Evolutionary conservation across 208 protist genomes (phyloP), one percentile per base, ranked within the genome.

Genomic region (Vickermania spadyakhi): DNA sequence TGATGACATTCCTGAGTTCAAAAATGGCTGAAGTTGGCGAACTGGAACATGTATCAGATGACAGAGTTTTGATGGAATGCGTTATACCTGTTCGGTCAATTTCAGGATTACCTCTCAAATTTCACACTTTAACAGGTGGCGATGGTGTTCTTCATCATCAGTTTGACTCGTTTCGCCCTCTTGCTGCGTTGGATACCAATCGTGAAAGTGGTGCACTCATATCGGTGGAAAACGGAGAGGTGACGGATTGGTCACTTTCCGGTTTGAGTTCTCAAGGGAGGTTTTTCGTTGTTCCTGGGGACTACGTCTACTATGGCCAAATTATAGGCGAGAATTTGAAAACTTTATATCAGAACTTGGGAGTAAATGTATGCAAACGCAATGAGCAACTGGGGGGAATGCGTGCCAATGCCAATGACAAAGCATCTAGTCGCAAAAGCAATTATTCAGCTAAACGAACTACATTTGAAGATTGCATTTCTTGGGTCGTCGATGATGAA

Each of bases 291-390:
- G 1, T 85, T 28, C 84, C 89, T 7, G 89, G 89, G 3, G 89
- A 93, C 29, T 64, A 69, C n/a, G 84, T 96, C 42, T 73, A 91
- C 65, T 94, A 91, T 62, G 90, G 90, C 25, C 90, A 96, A 65
- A 93, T 96, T 64, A 68, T 96, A 18, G 90, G 90, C 25, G 90
- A 96, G 60, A 93, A 94, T 68, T 86, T 71, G 57, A 94, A 93
- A 60, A 93, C 80, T 27, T 31, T 74, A 21, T 70, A 88, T 58
- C 90, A 96, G 69, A 93, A 96, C 73, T 74, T 94, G 27, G 86
- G 84, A 29, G 72, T 96, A 11, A 96, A 96, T 66, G 65, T 93
- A 5, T 93, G 86, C 72, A 92, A 93, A 58, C 83, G 83, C 36
- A 96, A 96, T 60, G 90, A 96, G 60, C 89, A 96, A 67, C 78